phyloP scores from a whole-genome alignment of 2,329 filamentous ascomycete species.

The Akanthomyces muscarius region DNA sequence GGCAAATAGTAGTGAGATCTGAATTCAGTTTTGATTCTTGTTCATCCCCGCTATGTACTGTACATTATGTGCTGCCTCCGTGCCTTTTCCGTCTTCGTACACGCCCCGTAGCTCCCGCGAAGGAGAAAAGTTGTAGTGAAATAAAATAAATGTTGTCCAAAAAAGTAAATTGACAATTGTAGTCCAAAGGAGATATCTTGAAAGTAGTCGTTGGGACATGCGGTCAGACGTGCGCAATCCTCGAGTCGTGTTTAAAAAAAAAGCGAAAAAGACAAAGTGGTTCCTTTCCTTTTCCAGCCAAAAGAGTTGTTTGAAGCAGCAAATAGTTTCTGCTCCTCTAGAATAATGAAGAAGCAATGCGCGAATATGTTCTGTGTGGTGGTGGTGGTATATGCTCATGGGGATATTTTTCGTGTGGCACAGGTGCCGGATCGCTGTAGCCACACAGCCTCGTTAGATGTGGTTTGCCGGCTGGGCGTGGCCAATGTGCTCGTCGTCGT shows the following conservation, averaged over 20 bases:
- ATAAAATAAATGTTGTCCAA: not conserved
- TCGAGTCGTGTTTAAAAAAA: not conserved
- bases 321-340: not conserved
- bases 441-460: not conserved
- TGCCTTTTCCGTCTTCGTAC: not conserved
- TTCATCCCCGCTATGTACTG: not conserved
- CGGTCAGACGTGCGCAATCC: not conserved
- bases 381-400: not conserved
- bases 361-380: not conserved
- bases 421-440: not conserved
- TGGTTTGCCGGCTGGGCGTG: not conserved
- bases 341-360: not conserved
- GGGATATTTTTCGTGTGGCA: not conserved
- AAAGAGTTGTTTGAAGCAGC: not conserved
- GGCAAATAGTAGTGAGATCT: not conserved
- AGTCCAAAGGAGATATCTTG: not conserved
- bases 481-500: conserved; percentile 19
- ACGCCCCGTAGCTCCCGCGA: not conserved
- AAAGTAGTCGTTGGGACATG: not conserved
- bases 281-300: not conserved
- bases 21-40: not conserved
- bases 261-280: not conserved
- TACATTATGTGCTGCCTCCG: not conserved
- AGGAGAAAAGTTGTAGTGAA: not conserved
- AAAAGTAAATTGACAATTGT: not conserved